Conservation (phyloP, 257 asterid genomes). For the Parsonsia alboflavescens region DNA sequence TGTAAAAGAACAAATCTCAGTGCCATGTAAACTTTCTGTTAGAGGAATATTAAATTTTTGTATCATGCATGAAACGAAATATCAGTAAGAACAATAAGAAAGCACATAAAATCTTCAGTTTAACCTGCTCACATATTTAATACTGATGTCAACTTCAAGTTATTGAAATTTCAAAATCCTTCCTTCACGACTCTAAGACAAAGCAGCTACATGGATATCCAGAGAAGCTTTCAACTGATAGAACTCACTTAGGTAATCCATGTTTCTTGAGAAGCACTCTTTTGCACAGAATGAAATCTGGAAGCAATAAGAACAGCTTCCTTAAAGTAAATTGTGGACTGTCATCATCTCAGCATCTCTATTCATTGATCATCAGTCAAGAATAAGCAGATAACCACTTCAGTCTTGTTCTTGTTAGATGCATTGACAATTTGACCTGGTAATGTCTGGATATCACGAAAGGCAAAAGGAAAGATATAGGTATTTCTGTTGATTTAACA, state of each 20-base stretch:
- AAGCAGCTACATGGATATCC: neutral
- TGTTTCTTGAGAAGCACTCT: neutral
- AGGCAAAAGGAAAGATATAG: too few relatives aligned
- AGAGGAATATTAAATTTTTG: neutral
- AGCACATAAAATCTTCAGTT: neutral
- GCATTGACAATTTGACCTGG: neutral
- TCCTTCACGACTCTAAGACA: neutral
- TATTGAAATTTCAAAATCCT: neutral
- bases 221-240: neutral
- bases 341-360: neutral
- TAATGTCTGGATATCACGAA: too few relatives aligned
- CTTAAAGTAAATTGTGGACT: neutral
- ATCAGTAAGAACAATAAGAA: neutral
- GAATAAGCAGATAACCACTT: neutral
- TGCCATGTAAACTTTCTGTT: neutral
- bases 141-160: neutral
- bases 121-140: neutral
- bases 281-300: neutral
- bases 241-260: too few relatives aligned
- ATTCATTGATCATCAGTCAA: neutral
- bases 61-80: neutral
- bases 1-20: neutral
- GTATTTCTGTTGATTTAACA: neutral
- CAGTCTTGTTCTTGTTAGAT: neutral
- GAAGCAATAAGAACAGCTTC: neutral